Evolutionary conservation across 257 asterid genomes (phyloP).

Genomic region (Solanum rostratum): DNA sequence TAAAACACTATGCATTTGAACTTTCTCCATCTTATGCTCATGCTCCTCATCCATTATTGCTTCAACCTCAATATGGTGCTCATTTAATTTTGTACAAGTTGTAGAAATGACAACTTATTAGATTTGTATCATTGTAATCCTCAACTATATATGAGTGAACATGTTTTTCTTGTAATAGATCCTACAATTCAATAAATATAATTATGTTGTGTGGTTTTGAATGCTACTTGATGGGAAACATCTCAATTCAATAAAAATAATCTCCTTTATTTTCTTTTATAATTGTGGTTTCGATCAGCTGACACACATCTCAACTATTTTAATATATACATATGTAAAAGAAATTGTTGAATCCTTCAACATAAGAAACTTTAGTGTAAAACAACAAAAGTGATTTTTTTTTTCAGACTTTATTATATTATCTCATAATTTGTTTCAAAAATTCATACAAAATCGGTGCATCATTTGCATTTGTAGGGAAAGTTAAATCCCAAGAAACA

Average conservation of each 20-base stretch:
- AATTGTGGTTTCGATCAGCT: no score
- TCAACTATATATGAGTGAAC: background rate
- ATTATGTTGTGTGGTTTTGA: background rate
- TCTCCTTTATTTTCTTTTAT: no score
- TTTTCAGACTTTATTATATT: no score
- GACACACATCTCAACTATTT: no score
- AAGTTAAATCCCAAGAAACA: no score
- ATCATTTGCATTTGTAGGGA: no score
- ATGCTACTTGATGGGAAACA: background rate
- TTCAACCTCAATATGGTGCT: conserved; percentile 17
- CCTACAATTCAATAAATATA: background rate
- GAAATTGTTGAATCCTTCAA: no score
- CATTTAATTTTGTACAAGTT: conserved; percentile 8
- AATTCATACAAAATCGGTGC: no score
- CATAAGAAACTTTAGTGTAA: no score
- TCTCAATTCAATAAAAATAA: background rate
- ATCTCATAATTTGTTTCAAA: no score
- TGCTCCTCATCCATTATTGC: conserved; percentile 3
- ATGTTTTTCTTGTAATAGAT: background rate
- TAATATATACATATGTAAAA: no score
- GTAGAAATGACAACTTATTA: background rate
- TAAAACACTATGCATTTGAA: conserved; percentile 1
- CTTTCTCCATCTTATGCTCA: conserved; percentile 11
- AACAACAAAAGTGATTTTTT: no score
- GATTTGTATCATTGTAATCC: background rate